Evolutionary conservation across 306 rosid species (phyloP).

Genomic region (Senna tora): DNA sequence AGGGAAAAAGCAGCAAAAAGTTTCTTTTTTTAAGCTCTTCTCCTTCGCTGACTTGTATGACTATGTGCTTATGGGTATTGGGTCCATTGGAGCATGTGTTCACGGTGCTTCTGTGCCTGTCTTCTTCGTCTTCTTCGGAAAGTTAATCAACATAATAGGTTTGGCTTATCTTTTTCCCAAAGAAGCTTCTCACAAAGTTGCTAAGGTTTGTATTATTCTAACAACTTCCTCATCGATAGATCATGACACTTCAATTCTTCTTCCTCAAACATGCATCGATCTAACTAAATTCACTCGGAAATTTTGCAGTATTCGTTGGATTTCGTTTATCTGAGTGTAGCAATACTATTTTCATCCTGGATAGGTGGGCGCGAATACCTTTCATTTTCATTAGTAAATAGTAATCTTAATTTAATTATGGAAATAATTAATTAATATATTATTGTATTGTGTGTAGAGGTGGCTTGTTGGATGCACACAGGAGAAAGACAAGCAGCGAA

Average conservation of each 20-base stretch:
- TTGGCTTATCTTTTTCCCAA: conserved; percentile 91
- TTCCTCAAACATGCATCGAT: too few species aligned
- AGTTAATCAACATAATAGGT: conserved; percentile 83
- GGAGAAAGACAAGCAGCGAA: conserved; percentile 93
- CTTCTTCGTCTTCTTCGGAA: conserved; percentile 92
- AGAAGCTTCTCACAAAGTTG: conserved; percentile 91
- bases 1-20: conserved; percentile 49
- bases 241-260: too few species aligned
- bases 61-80: conserved; percentile 68
- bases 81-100: conserved; percentile 82
- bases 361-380: too few species aligned
- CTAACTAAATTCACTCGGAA: neutral
- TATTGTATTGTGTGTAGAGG: too few species aligned
- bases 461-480: conserved; percentile 97
- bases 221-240: too few species aligned
- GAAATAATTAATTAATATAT: too few species aligned
- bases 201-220: conserved; percentile 72
- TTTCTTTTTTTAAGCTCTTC: conserved; percentile 67
- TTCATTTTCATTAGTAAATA: too few species aligned
- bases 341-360: conserved; percentile 92
- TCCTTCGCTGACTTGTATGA: conserved; percentile 84
- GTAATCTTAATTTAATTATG: too few species aligned
- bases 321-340: conserved; percentile 89
- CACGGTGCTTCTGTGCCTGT: conserved; percentile 96
- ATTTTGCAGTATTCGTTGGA: conserved; percentile 88